Evolutionary conservation across 495 filamentous ascomycete species (phyloP).

Genomic region (Talaromyces borbonicus): DNA sequence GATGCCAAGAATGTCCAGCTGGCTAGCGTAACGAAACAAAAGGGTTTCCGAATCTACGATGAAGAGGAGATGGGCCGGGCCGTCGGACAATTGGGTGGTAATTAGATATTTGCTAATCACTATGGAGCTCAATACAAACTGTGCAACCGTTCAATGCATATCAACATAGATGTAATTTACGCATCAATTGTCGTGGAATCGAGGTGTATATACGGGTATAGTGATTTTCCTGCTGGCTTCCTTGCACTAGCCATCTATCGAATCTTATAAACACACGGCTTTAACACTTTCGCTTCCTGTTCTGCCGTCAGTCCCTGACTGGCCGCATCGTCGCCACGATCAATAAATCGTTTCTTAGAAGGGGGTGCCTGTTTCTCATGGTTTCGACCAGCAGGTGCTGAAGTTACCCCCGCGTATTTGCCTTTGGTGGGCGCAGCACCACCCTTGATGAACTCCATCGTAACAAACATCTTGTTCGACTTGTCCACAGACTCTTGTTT

Average conservation of each 20-base stretch:
- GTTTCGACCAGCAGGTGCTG: constrained; percentile 16
- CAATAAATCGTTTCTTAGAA: constrained; percentile 51
- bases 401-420: constrained; percentile 45
- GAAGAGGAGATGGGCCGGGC: constrained; percentile 93
- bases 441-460: constrained; percentile 84
- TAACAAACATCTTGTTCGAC: constrained; percentile 96
- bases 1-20: constrained; percentile 97
- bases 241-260: too few species aligned
- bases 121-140: neutral
- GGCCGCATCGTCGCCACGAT: constrained; percentile 30
- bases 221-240: too few species aligned
- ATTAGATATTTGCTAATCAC: constrained; percentile 16
- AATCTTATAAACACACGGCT: constrained; percentile 96
- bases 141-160: too few species aligned
- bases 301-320: constrained; percentile 39
- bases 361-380: constrained; percentile 15
- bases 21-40: constrained; percentile 94
- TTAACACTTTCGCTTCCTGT: constrained; percentile 63
- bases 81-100: constrained; percentile 57
- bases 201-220: too few species aligned
- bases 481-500: constrained; percentile 57
- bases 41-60: constrained; percentile 93
- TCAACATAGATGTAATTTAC: too few species aligned
- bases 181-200: too few species aligned
- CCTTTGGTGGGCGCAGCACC: constrained; percentile 53